Evolutionary conservation across 768 basidiomycete genomes (phyloP), one percentile per base, ranked within the genome.

Genomic region (Termitomyces bulborhizus): DNA sequence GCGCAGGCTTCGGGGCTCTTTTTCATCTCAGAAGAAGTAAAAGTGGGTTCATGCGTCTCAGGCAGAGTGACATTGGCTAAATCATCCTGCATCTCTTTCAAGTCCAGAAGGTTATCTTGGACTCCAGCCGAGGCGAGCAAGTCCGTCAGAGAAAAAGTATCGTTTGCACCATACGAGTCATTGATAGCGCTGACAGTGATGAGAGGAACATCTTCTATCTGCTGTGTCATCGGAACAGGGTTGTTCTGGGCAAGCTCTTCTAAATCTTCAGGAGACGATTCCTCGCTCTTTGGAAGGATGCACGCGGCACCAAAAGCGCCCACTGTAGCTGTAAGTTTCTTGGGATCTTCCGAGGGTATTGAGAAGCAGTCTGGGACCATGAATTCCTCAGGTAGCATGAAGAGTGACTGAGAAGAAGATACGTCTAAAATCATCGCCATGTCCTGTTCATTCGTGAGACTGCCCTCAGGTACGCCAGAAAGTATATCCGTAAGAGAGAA

Each of bases 101-200:
- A 8, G 3, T 55, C 46, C 29, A 55, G 3, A 26, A 48, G 46
- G 12, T 37, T 37, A 13, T 55, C 15, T 39, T 55, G 5, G 12
- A 6, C 15, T 11, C n/a, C 26, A 12, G 24, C 21, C n/a, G 54
- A 55, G 24, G 43, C 36, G 27, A 51, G 42, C 32, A 37, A 13
- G 18, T 56, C 48, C 9, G 55, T 29, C 4, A 51, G 31, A n/a
- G 55, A 56, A 42, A 56, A 34, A 3, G 49, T 50, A 27, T 56
- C 48, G 37, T 56, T 51, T 16, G 26, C n/a, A 18, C 37, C 49
- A 26, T 50, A 29, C 3, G 39, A 50, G 6, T 49, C 36, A n/a
- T 49, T 9, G 6, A 26, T 24, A n/a, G 24, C 36, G 15, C 15
- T 37, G n/a, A 39, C n/a, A 6, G 39, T 39, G n/a, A 50, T 50